Conservation (phyloP, 2,329 filamentous ascomycete species). For the Calonectria hawksworthii region DNA sequence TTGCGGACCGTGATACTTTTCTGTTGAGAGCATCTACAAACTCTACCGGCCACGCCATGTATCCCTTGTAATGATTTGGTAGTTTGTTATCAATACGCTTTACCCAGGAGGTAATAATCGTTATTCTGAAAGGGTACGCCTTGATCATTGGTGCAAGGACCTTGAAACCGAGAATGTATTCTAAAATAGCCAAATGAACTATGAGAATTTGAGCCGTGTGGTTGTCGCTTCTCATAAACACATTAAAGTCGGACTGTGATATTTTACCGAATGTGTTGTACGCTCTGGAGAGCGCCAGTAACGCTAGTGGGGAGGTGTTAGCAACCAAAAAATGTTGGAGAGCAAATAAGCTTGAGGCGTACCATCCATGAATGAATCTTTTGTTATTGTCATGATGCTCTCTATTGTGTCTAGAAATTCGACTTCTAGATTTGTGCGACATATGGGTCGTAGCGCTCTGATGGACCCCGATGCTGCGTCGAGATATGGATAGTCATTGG, state of each 20-base stretch:
- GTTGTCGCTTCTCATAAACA: neutral
- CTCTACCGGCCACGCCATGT: neutral
- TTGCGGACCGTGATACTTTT: neutral
- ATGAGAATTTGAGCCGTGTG: neutral
- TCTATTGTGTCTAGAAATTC: neutral
- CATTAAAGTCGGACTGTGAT: neutral
- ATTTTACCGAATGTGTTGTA: neutral
- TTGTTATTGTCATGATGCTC: neutral
- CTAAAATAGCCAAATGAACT: neutral
- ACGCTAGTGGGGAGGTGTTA: neutral
- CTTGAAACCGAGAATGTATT: neutral
- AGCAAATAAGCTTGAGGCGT: neutral
- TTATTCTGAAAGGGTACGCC: neutral
- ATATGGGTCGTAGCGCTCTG: neutral
- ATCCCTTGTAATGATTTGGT: neutral
- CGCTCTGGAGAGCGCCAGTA: neutral
- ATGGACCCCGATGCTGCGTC: neutral
- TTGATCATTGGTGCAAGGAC: neutral
- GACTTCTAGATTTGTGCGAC: neutral
- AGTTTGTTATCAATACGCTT: neutral
- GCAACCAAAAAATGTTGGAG: neutral
- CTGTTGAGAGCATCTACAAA: neutral
- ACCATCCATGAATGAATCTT: neutral
- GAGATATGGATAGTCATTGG: neutral
- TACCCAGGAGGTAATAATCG: neutral